Conservation (phyloP, 257 asterid genomes). For the Plectranthus barbatus region DNA sequence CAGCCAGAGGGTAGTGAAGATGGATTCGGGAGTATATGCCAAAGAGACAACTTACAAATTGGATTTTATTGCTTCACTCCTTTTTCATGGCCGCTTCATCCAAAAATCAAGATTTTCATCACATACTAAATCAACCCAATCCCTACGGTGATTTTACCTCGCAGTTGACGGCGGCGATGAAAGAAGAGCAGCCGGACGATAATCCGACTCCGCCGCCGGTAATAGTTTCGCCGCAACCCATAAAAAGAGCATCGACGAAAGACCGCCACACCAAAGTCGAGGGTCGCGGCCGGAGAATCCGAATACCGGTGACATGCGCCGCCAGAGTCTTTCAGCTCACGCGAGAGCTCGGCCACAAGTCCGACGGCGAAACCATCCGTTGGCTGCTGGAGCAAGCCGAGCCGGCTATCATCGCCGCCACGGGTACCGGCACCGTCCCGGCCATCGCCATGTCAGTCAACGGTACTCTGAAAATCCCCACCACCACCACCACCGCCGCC, state of each 20-base stretch:
- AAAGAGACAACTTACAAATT: too few species aligned
- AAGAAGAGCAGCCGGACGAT: too few species aligned
- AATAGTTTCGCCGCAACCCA: too few species aligned
- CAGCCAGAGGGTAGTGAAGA: too few species aligned
- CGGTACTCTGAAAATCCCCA: conserved; percentile 54
- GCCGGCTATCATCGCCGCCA: conserved; percentile 61
- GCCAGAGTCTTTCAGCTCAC: conserved; percentile 77
- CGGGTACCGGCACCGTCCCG: too few species aligned
- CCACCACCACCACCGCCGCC: too few species aligned
- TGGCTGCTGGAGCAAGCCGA: conserved; percentile 68
- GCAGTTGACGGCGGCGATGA: too few species aligned
- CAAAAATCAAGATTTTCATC: background rate
- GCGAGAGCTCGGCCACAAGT: conserved; percentile 69
- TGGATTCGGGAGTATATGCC: too few species aligned
- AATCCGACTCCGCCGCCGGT: too few species aligned
- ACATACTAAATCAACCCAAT: background rate
- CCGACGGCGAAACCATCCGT: conserved; percentile 78
- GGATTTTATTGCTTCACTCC: too few species aligned
- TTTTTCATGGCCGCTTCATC: conserved; percentile 29
- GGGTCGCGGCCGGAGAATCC: conserved; percentile 66
- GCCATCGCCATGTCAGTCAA: conserved; percentile 66
- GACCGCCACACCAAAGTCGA: conserved; percentile 17
- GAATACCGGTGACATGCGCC: conserved; percentile 73
- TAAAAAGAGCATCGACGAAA: too few species aligned
- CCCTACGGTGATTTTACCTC: too few species aligned